Evolutionary conservation across 305 asterid species (phyloP).

Genomic region (Vinca major): DNA sequence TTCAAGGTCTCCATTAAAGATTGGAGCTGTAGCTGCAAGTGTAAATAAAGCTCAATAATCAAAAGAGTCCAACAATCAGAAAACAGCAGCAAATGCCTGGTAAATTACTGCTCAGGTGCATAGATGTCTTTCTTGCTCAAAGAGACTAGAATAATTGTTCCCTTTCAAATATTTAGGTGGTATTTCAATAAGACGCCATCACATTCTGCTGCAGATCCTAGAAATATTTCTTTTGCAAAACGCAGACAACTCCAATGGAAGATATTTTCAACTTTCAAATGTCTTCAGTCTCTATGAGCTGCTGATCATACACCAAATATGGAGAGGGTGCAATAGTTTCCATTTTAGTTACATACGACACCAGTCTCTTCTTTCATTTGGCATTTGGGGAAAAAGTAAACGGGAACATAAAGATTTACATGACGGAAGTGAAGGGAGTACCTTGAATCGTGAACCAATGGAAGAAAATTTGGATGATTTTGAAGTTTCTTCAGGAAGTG

Average conservation of each 20-base stretch:
- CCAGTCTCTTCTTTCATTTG: background rate
- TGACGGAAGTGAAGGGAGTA: constrained; percentile 13
- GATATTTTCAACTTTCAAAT: too few species aligned
- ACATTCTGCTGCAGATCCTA: background rate
- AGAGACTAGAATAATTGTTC: background rate
- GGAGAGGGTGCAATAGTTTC: too few species aligned
- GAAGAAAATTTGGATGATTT: constrained; percentile 98
- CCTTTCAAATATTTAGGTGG: background rate
- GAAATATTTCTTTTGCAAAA: background rate
- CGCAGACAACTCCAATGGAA: too few species aligned
- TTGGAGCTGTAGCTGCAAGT: constrained; percentile 87
- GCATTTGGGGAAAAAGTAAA: background rate
- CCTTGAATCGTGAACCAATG: constrained; percentile 97
- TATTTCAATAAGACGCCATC: background rate
- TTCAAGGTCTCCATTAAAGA: constrained; percentile 95
- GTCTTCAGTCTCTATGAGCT: too few species aligned
- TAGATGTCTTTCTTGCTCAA: background rate
- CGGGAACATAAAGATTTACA: background rate
- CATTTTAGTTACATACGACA: background rate
- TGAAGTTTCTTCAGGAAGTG: constrained; percentile 84
- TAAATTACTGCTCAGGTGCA: background rate
- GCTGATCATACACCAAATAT: too few species aligned
- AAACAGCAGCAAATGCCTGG: background rate
- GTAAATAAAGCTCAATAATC: constrained; percentile 25
- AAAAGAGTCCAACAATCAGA: constrained; percentile 13